Conservation (phyloP, 345 rosid genomes). For the Eucalyptus albens region DNA sequence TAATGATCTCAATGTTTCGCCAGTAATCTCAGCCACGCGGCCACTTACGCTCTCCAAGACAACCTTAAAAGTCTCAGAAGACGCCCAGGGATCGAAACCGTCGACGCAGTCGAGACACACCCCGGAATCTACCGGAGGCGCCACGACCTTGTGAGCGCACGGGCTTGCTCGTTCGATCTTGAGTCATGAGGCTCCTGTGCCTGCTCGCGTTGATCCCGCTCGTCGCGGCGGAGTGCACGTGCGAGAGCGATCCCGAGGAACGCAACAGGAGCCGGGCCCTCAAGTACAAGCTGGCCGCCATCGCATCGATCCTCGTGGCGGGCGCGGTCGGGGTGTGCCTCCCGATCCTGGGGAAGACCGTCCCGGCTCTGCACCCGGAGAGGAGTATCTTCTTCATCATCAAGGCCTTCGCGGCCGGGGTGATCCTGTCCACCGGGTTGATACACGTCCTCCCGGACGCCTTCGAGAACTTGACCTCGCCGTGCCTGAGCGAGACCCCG, state of each 20-base stretch:
- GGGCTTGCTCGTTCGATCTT: neutral
- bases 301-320: constrained; percentile 31
- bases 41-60: neutral
- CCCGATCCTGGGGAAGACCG: constrained; percentile 23
- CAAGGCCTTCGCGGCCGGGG: constrained; percentile 64
- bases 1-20: neutral
- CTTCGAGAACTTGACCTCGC: constrained; percentile 46
- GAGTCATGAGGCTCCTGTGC: neutral
- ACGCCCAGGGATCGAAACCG: neutral
- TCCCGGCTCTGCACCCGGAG: constrained; percentile 27
- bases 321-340: constrained; percentile 33
- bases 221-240: constrained; percentile 2
- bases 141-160: neutral
- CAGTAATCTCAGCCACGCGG: neutral
- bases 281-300: constrained; percentile 25
- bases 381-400: constrained; percentile 30
- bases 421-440: constrained; percentile 72
- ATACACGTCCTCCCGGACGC: constrained; percentile 82
- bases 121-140: neutral
- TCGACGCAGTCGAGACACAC: neutral
- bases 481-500: constrained; percentile 39
- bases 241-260: neutral
- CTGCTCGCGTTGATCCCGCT: neutral
- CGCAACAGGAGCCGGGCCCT: constrained; percentile 1
- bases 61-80: neutral